Percentiles rank a stretch among this genome's conserved stretches.
phyloP scores from a whole-genome alignment of 345 rosid genomes.

The Ceriops zippeliana region DNA sequence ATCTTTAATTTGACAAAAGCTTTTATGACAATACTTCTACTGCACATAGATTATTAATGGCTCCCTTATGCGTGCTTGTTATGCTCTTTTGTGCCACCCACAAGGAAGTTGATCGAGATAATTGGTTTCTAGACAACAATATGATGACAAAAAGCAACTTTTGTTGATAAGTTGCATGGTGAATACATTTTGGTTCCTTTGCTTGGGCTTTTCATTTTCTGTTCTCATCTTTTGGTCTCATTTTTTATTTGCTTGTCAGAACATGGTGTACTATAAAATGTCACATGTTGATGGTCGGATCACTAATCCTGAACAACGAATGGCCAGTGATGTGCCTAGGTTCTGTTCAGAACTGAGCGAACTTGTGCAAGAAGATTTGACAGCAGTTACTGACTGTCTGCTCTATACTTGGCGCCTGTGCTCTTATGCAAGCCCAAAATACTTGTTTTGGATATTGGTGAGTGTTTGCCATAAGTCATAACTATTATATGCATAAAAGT shows the following conservation, averaged over 20 bases:
- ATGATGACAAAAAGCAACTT: not conserved
- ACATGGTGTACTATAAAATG: constrained; percentile 94
- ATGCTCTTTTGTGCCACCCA: not conserved
- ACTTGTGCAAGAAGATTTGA: constrained; percentile 82
- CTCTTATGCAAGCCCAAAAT: constrained; percentile 96
- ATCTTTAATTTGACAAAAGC: too few relatives aligned
- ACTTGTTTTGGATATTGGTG: constrained; percentile 92
- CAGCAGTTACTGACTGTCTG: constrained; percentile 78
- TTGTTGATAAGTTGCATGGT: not conserved
- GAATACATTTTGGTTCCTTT: constrained; percentile 1
- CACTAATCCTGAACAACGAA: constrained; percentile 85
- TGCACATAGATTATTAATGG: too few relatives aligned
- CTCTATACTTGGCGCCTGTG: constrained; percentile 93
- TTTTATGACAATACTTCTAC: too few relatives aligned
- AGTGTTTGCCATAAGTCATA: constrained; percentile 13
- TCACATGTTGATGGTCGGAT: constrained; percentile 94
- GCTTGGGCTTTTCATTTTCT: not conserved
- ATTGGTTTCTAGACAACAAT: not conserved
- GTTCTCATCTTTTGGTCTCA: constrained; percentile 1
- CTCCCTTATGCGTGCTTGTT: not conserved
- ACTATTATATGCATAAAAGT: not conserved
- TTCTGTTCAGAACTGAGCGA: constrained; percentile 96
- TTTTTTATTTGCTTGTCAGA: constrained; percentile 44
- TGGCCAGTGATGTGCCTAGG: constrained; percentile 93
- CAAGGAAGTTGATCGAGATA: not conserved